Percentiles rank a stretch among this genome's conserved stretches.
These are phyloP conservation scores for Carex scoparia DNA, from an alignment of 176 grass and related monocot species.

Conservation along the genomic window DNA sequence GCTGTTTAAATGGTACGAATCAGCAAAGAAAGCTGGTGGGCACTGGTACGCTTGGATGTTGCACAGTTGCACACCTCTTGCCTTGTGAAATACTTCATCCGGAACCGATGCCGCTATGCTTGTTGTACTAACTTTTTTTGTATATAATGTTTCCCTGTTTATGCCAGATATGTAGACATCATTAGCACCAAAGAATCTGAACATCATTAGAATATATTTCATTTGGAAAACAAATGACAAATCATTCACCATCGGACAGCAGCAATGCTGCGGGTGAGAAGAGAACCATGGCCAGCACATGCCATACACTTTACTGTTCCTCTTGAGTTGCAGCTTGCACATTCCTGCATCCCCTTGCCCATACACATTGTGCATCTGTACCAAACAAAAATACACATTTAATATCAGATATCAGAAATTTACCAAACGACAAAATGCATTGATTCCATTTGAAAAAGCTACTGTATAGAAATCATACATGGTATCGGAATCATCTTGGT, in stretches of 20 bases:
- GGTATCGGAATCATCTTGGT: slow-evolving; percentile 86
- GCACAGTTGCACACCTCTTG: slow-evolving; percentile 64
- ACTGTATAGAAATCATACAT: slow-evolving; percentile 27
- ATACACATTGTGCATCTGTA: slow-evolving; percentile 75
- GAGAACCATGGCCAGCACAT: slow-evolving; percentile 70
- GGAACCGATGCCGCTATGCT: slow-evolving; percentile 71
- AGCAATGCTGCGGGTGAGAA: slow-evolving; percentile 53
- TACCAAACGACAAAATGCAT: not conserved
- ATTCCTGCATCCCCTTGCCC: slow-evolving; percentile 65
- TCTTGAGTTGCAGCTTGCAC: slow-evolving; percentile 62
- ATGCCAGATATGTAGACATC: slow-evolving; percentile 5
- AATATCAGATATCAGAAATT: not conserved
- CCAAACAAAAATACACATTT: slow-evolving; percentile 11
- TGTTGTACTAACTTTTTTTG: slow-evolving; percentile 57
- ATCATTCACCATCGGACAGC: slow-evolving; percentile 64
- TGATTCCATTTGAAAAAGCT: not conserved
- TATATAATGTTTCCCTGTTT: slow-evolving; percentile 62
- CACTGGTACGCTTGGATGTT: slow-evolving; percentile 89
- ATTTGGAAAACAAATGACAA: slow-evolving; percentile 18
- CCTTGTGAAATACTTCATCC: slow-evolving; percentile 75
- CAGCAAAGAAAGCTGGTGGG: slow-evolving; percentile 74
- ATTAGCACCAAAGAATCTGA: slow-evolving; percentile 21
- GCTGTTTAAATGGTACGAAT: slow-evolving; percentile 75
- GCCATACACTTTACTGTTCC: slow-evolving; percentile 58
- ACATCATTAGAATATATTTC: not conserved